Evolutionary conservation across 176 grass and related monocot species (phyloP).

Genomic region (Ensete ventricosum): DNA sequence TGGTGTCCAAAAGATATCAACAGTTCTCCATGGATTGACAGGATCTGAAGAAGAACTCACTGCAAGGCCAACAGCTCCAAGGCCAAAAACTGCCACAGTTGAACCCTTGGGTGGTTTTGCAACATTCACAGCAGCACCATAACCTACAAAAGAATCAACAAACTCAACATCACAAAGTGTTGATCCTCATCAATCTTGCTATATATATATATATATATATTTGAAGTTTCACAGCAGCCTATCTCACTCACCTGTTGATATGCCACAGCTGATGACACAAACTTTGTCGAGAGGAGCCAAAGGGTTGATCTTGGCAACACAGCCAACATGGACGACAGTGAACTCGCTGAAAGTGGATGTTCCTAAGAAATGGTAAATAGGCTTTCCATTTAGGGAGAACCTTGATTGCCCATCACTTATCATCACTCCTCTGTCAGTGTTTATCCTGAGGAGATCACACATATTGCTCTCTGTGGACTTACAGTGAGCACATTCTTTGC

Average conservation of each 20-base stretch:
- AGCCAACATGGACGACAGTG: constrained; percentile 73
- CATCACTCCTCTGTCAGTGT: constrained; percentile 71
- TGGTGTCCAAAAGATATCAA: background rate
- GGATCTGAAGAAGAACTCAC: constrained; percentile 27
- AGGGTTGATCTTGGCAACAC: constrained; percentile 58
- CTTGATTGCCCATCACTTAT: constrained; percentile 44
- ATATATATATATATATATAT: too few species aligned
- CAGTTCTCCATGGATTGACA: background rate
- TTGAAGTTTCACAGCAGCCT: too few species aligned
- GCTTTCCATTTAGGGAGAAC: constrained; percentile 53
- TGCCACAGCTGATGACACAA: constrained; percentile 66
- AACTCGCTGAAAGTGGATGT: constrained; percentile 89
- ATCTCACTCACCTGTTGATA: constrained; percentile 50
- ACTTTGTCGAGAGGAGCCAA: constrained; percentile 76
- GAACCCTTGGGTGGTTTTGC: constrained; percentile 64
- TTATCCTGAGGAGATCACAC: constrained; percentile 78
- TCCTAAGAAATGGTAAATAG: constrained; percentile 71
- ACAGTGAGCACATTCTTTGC: constrained; percentile 80
- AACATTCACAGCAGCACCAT: constrained; percentile 72
- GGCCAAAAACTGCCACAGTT: constrained; percentile 63
- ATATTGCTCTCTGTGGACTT: constrained; percentile 86
- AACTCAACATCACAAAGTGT: background rate
- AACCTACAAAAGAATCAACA: constrained; percentile 24
- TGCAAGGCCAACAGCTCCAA: constrained; percentile 80
- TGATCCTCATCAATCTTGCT: background rate